phyloP scores from a whole-genome alignment of 2,329 filamentous ascomycete species.

The Aspergillus transmontanensis region DNA sequence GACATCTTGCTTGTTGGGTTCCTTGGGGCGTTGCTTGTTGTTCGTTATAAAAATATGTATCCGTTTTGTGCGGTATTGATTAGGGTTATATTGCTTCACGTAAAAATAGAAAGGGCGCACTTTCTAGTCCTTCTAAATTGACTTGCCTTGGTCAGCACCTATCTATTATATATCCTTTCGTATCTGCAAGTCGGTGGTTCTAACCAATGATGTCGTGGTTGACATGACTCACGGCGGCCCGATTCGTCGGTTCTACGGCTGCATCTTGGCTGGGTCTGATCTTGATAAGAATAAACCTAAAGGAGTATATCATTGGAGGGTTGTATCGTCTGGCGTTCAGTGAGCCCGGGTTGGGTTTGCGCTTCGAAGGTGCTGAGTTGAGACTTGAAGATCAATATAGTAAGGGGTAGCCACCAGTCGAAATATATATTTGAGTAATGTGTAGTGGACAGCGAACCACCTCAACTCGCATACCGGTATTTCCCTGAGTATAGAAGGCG shows the following conservation, averaged over 20 bases:
- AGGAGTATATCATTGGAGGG: too few species aligned
- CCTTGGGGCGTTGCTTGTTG: background rate
- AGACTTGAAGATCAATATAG: too few species aligned
- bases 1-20: background rate
- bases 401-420: too few species aligned
- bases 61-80: background rate
- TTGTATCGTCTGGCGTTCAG: fast-evolving
- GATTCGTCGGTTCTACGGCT: background rate
- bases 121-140: background rate
- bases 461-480: too few species aligned
- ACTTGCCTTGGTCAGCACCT: background rate
- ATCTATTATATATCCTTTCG: background rate
- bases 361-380: fast-evolving
- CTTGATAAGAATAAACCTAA: too few species aligned
- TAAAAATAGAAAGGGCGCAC: background rate
- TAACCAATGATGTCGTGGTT: background rate
- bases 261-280: background rate
- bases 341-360: too few species aligned
- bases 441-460: fast-evolving
- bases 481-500: background rate
- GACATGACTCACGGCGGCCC: background rate
- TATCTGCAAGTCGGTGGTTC: background rate
- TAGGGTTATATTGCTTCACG: background rate
- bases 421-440: too few species aligned
- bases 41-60: background rate